Percentiles rank a stretch among this genome's conserved stretches.
Evolutionary conservation across 2,329 filamentous ascomycete species (phyloP).

Genomic region (Dactylellina haptotyla): DNA sequence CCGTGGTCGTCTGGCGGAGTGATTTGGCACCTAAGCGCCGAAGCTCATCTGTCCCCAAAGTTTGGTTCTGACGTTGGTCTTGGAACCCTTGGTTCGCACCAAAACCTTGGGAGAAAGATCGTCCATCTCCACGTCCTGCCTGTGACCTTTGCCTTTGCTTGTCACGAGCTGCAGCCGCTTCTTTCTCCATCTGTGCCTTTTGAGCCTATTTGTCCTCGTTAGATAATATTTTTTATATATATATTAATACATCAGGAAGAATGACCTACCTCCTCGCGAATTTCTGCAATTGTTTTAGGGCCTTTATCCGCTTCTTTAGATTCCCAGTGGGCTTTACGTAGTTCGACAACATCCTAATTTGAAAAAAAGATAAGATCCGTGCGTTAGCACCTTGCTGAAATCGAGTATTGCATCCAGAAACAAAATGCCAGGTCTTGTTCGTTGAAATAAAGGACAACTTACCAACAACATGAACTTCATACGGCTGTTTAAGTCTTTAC

Average conservation of each 20-base stretch:
- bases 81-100: conserved; percentile 73
- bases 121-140: conserved; percentile 85
- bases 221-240: not conserved
- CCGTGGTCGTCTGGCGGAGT: conserved; percentile 71
- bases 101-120: conserved; percentile 76
- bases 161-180: conserved; percentile 67
- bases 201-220: conserved; percentile 66
- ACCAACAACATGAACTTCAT: conserved; percentile 93
- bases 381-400: too few species aligned
- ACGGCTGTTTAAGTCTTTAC: conserved; percentile 83
- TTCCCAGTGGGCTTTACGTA: conserved; percentile 79
- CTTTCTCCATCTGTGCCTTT: conserved; percentile 82
- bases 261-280: conserved; percentile 75
- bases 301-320: conserved; percentile 93
- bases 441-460: conserved; percentile 55
- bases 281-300: conserved; percentile 93
- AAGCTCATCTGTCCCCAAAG: conserved; percentile 90
- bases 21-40: conserved; percentile 78
- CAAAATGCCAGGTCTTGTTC: too few species aligned
- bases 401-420: too few species aligned
- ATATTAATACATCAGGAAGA: too few species aligned
- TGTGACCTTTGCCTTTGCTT: conserved; percentile 74
- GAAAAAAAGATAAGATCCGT: not conserved
- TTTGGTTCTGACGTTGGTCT: conserved; percentile 76
- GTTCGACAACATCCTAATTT: conserved; percentile 81